Base-by-base conservation (phyloP, 805 yeast genomes). In the Ogataea dorogensis region DNA sequence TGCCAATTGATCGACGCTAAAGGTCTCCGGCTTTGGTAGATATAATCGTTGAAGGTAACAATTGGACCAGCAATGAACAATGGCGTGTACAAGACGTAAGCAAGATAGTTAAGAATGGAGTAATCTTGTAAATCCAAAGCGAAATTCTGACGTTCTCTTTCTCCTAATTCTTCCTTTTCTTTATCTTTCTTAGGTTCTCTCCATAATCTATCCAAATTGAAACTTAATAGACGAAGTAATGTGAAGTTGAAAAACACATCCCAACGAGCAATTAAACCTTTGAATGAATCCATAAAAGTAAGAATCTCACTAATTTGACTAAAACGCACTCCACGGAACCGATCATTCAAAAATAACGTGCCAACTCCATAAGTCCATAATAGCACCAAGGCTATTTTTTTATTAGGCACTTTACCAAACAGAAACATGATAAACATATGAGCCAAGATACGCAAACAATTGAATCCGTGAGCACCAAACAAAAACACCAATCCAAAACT, bases 51-150 rank as follows among this genome's bases (percentile, higher is more conserved):
- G 67, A 85, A 93, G 0, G 98, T 85, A 26, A 93, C 56, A 12
- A 93, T 79, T 16, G 99, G 99, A 1, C 99, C 99, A 2, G 96
- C 97, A 49, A 93, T 80, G 61, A 85, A 86, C 31, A 93, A 64
- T 3, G 99, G 99, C 0, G 96, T 76, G 53, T 93, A 93, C 5
- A 82, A 64, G 21, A 86, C 58, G 55, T 88, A 93, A 0, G 95
- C 80, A 26, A 87, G 42, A 56, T 83, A 86, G 54, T 86, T 84
- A 27, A 59, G 33, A n/a, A 78, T 49, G 20, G 67, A 68, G 61
- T 88, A 93, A 28, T 79, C 86, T 2, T 62, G 49, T 0, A 77
- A 36, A 1, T 77, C 79, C 29, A 82, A 68, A 5, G 83, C 83
- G 2, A 81, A 81, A 21, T 69, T 71, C 30, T 84, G 64, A 47